Base-by-base conservation (phyloP, 441 rosid species). In the Gossypium gossypioides region DNA sequence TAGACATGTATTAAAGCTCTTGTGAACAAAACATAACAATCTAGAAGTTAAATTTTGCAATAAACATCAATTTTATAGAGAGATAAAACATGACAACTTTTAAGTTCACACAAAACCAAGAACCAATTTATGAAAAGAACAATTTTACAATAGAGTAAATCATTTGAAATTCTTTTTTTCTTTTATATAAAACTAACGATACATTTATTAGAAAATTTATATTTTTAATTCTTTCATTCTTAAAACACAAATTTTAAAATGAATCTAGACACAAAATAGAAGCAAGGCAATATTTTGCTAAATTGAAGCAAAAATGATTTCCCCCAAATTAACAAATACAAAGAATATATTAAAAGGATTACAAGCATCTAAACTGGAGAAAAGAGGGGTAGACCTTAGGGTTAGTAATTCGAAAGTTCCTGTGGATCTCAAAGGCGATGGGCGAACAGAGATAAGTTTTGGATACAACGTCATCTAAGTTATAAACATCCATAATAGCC, bases 341-440 rank as follows among this genome's bases (percentile, higher is more conserved):
- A 9, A 42, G n/a, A 42, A 42, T 9, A 42, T 8, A 42, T 9
- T 9, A 66, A 5, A 40, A n/a, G 21, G n/a, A 66, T 59, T 15
- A 19, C 6, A 29, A 1, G 42, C 19, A n/a, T 46, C 25, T 16
- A 54, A 32, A 54, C 22, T 13, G 66, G 50, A 27, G 63, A 72
- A 15, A 7, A 56, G 7, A 52, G 62, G 7, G 73, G n/a, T 25
- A 2, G 68, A 89, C 97, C 97, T 93, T 91, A 74, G 96, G 85
- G 71, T 90, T 84, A 48, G 94, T 85, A 84, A 93, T 27, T 65
- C 78, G 79, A 22, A 92, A 59, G 84, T 89, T 85, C 58, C 83
- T 90, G 48, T 95, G 96, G 81, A 91, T 84, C 93, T 91, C 81
- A 68, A 92, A 71, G 77, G 98, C 78, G 84, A 93, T 85, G 74